phyloP scores from a whole-genome alignment of 2,329 filamentous ascomycete species.

The Calycina herbarum region DNA sequence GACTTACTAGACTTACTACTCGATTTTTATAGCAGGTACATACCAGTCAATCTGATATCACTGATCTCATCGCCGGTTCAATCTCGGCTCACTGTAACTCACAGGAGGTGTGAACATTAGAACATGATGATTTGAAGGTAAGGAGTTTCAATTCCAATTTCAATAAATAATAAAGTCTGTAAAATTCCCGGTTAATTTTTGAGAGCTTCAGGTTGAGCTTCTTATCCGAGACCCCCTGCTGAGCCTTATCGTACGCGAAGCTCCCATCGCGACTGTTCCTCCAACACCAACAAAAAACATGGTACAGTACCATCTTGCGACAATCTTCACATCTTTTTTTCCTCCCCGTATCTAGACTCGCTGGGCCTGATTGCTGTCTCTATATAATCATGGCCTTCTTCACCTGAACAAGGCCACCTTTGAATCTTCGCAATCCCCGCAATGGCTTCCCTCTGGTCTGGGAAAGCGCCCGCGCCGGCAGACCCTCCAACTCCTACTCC shows the following conservation, averaged over 20 bases:
- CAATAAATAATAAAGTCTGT: too few relatives aligned
- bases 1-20: too few relatives aligned
- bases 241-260: not conserved
- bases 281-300: not conserved
- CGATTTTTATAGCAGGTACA: too few relatives aligned
- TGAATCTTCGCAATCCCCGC: not conserved
- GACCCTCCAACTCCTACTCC: constrained; percentile 19
- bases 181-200: too few relatives aligned
- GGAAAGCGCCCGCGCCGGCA: constrained; percentile 9
- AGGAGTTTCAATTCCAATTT: too few relatives aligned
- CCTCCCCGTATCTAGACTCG: not conserved
- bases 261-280: not conserved
- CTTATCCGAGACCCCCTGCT: constrained; percentile 1
- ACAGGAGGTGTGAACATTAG: too few relatives aligned
- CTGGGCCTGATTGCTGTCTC: not conserved
- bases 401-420: not conserved
- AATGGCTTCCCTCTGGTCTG: constrained; percentile 36
- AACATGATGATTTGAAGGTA: too few relatives aligned
- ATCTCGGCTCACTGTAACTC: too few relatives aligned
- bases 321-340: not conserved
- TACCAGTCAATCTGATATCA: too few relatives aligned
- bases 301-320: not conserved
- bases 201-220: too few relatives aligned
- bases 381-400: not conserved
- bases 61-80: too few relatives aligned